Conservation (phyloP, 148 eudicot genomes). For the Gaultheria prostrata region DNA sequence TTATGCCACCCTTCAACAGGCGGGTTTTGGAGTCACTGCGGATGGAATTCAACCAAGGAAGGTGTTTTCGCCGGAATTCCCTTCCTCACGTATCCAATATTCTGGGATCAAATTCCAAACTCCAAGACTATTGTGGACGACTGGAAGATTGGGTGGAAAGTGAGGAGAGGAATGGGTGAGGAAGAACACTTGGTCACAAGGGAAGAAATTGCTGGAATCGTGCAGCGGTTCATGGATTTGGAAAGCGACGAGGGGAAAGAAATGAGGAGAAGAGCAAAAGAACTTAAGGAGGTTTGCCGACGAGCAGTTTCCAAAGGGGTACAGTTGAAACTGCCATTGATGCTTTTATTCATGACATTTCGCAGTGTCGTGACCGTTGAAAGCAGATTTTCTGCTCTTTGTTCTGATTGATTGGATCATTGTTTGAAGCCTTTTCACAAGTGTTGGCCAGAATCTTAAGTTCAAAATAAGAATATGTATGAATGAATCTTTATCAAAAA, state of each 20-base stretch:
- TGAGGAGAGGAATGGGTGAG: slow-evolving; percentile 11
- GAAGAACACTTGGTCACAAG: slow-evolving; percentile 25
- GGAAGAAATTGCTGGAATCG: not conserved
- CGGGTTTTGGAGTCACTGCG: slow-evolving; percentile 20
- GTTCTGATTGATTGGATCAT: not conserved
- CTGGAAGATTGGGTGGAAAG: slow-evolving; percentile 49
- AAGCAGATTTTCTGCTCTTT: not conserved
- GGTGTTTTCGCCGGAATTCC: slow-evolving; percentile 17
- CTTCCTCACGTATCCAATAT: slow-evolving; percentile 14
- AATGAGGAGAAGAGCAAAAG: slow-evolving; percentile 10
- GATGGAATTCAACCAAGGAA: slow-evolving; percentile 23
- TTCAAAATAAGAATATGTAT: not conserved
- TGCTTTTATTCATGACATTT: not conserved
- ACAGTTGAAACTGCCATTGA: not conserved
- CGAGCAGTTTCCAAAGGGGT: not conserved
- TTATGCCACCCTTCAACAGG: slow-evolving; percentile 20
- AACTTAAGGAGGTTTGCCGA: not conserved
- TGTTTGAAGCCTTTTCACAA: not conserved
- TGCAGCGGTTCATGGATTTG: slow-evolving; percentile 4
- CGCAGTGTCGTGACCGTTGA: not conserved
- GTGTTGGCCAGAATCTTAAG: not conserved
- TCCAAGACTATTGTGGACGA: slow-evolving; percentile 52
- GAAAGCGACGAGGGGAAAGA: slow-evolving; percentile 8
- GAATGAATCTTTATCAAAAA: no score
- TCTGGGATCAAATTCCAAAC: slow-evolving; percentile 27